Percentiles rank a stretch among this genome's conserved stretches.
These are phyloP conservation scores for Cyberlindnera euphorbiae DNA, from an alignment of 805 yeast genomes.

Conservation along the genomic window DNA sequence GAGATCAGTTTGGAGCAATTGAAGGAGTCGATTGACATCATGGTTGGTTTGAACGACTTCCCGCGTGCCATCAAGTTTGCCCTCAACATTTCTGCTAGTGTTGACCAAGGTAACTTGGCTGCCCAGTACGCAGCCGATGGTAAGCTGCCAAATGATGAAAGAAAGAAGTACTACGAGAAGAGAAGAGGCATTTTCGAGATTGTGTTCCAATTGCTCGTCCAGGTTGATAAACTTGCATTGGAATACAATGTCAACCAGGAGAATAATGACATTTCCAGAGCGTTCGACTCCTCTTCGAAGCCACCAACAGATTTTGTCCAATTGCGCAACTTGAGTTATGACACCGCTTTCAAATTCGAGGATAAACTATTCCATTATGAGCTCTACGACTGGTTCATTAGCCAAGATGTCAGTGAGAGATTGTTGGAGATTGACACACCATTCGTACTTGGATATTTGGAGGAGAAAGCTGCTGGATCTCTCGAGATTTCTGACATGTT, in stretches of 20 bases:
- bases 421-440: slow-evolving; percentile 79
- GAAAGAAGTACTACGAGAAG: slow-evolving; percentile 45
- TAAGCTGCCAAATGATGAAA: slow-evolving; percentile 43
- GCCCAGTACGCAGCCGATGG: slow-evolving; percentile 52
- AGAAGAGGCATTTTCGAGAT: slow-evolving; percentile 62
- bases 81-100: slow-evolving; percentile 65
- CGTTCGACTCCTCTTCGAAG: slow-evolving; percentile 10
- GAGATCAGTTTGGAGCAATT: slow-evolving; percentile 74
- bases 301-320: slow-evolving; percentile 35
- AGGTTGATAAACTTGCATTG: slow-evolving; percentile 62
- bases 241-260: slow-evolving; percentile 25
- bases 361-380: slow-evolving; percentile 90
- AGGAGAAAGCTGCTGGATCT: slow-evolving; percentile 58
- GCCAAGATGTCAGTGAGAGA: slow-evolving; percentile 71
- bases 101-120: slow-evolving; percentile 58
- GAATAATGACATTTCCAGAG: slow-evolving; percentile 7
- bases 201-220: slow-evolving; percentile 69
- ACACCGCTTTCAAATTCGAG: slow-evolving; percentile 62
- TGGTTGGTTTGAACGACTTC: slow-evolving; percentile 71
- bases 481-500: slow-evolving; percentile 74
- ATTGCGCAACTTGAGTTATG: slow-evolving; percentile 68
- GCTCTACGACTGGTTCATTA: slow-evolving; percentile 87
- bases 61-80: slow-evolving; percentile 84
- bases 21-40: slow-evolving; percentile 73
- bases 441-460: slow-evolving; percentile 70